These are phyloP conservation scores for Tolypocladium inflatum DNA, from an alignment of 2,329 filamentous ascomycete species.

Conservation along the genomic window DNA sequence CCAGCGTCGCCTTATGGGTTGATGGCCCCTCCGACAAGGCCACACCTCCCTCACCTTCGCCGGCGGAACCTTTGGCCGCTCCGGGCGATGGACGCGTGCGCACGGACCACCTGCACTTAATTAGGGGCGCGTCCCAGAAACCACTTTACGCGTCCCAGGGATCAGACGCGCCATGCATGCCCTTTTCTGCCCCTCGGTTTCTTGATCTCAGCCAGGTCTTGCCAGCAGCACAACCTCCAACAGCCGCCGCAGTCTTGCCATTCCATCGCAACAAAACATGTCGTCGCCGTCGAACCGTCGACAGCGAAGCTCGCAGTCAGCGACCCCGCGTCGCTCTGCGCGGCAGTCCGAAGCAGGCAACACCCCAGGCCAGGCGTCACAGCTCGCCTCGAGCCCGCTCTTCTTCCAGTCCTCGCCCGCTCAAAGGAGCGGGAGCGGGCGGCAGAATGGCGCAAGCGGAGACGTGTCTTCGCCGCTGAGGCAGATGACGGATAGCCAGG, in stretches of 20 bases:
- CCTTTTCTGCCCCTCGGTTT: slow-evolving; percentile 13
- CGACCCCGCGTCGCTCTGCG: slow-evolving; percentile 28
- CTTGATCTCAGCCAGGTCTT: background rate
- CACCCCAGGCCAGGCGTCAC: slow-evolving; percentile 39
- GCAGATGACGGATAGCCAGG: slow-evolving; percentile 49
- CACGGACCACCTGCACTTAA: slow-evolving; percentile 12
- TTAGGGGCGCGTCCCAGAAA: slow-evolving; percentile 9
- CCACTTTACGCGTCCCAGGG: slow-evolving; percentile 30
- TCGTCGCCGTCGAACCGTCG: slow-evolving; percentile 37
- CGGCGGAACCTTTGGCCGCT: slow-evolving; percentile 23
- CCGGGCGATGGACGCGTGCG: slow-evolving; percentile 13
- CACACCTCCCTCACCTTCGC: background rate
- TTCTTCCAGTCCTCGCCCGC: slow-evolving; percentile 54
- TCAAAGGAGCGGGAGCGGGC: slow-evolving; percentile 12
- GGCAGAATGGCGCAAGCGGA: slow-evolving; percentile 18
- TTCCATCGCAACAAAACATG: slow-evolving; percentile 18
- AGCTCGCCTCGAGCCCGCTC: slow-evolving; percentile 68
- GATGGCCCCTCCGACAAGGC: background rate
- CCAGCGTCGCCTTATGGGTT: background rate
- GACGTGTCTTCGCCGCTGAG: slow-evolving; percentile 44
- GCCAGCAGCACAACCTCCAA: background rate
- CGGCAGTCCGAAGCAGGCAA: slow-evolving; percentile 27
- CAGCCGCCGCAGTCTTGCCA: background rate
- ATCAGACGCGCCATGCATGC: slow-evolving; percentile 12
- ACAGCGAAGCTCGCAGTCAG: slow-evolving; percentile 42